A percentile compares a stretch with the other conserved stretches of the same genome.
These are phyloP conservation scores for Aquilaria agallochum DNA, from an alignment of 441 rosid species.

Conservation along the genomic window DNA sequence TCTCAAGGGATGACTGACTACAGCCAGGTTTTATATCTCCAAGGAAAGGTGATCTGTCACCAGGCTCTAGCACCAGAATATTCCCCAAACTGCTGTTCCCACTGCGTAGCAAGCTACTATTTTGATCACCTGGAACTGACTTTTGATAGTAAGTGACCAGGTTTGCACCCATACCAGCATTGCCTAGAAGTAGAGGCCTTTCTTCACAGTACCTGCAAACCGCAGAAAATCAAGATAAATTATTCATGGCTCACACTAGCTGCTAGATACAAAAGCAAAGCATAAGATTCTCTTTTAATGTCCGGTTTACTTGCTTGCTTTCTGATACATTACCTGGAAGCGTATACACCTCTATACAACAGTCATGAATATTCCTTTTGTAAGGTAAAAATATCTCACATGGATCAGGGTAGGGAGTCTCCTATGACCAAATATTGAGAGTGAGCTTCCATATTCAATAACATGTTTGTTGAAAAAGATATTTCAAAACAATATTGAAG, in stretches of 20 bases:
- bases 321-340: too few relatives aligned
- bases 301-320: too few relatives aligned
- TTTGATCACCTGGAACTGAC: slow-evolving; percentile 74
- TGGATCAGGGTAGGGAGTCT: too few relatives aligned
- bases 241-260: neutral
- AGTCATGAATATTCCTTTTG: too few relatives aligned
- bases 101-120: slow-evolving; percentile 45
- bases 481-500: too few relatives aligned
- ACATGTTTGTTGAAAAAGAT: too few relatives aligned
- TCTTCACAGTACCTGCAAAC: slow-evolving; percentile 90
- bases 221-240: slow-evolving; percentile 7
- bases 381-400: too few relatives aligned
- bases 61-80: slow-evolving; percentile 70
- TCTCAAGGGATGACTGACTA: slow-evolving; percentile 84
- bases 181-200: slow-evolving; percentile 90
- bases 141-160: slow-evolving; percentile 95
- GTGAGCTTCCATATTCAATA: too few relatives aligned
- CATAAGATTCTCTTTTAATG: too few relatives aligned
- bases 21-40: slow-evolving; percentile 88
- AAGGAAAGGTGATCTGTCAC: slow-evolving; percentile 95
- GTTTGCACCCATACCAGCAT: slow-evolving; percentile 98
- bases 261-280: too few relatives aligned
- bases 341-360: too few relatives aligned
- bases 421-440: too few relatives aligned
- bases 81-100: slow-evolving; percentile 68